These are phyloP conservation scores for Fusarium concolor DNA, from an alignment of 2,329 filamentous ascomycete species.

Conservation along the genomic window DNA sequence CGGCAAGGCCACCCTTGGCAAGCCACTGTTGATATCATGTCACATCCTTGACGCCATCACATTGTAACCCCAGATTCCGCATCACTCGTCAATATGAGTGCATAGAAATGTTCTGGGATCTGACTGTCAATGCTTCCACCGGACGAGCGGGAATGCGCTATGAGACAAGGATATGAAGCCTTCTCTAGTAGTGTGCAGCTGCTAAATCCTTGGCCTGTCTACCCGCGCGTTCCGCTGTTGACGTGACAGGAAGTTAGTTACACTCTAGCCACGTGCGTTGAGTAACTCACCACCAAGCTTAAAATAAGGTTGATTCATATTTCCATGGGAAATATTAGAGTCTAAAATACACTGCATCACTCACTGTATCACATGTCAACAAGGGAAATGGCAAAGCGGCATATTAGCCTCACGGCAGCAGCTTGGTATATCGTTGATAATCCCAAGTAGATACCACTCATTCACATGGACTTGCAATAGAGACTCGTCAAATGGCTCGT, in stretches of 20 bases:
- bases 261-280: neutral
- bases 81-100: neutral
- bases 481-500: neutral
- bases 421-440: too few relatives aligned
- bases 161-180: neutral
- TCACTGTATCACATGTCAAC: neutral
- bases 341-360: neutral
- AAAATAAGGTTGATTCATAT: neutral
- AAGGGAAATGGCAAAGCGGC: neutral
- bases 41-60: conserved; percentile 1
- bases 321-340: neutral
- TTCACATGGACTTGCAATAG: neutral
- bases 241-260: neutral
- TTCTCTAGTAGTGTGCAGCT: neutral
- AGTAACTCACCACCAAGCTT: neutral
- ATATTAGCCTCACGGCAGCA: neutral
- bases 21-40: neutral
- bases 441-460: too few relatives aligned
- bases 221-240: neutral
- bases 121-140: neutral
- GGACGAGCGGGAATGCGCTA: conserved; percentile 17
- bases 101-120: neutral
- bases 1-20: neutral
- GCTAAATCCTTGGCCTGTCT: neutral
- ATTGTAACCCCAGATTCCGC: neutral